These are phyloP conservation scores for Entomortierella chlamydospora DNA, from an alignment of 192 early-diverging fungal genomes.

Conservation along the genomic window DNA sequence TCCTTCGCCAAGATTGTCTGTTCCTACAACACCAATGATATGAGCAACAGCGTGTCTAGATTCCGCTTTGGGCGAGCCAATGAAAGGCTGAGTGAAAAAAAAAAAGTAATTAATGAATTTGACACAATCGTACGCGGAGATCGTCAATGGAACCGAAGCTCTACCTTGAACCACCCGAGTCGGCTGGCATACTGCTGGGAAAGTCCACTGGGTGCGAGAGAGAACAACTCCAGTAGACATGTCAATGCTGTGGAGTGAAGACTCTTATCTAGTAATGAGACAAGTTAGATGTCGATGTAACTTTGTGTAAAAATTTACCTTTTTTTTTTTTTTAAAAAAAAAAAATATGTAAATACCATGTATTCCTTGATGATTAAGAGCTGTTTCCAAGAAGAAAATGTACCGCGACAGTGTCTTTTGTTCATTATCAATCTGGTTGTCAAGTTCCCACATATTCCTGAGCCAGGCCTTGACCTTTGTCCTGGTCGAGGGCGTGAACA, in stretches of 20 bases:
- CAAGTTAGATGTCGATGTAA: too few species aligned
- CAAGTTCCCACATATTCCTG: constrained; percentile 48
- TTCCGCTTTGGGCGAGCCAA: constrained; percentile 69
- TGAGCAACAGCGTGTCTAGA: constrained; percentile 74
- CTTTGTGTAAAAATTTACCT: too few species aligned
- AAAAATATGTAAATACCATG: too few species aligned
- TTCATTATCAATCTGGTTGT: constrained; percentile 54
- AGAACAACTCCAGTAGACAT: constrained; percentile 78
- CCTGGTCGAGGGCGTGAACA: constrained; percentile 43
- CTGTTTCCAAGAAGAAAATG: constrained; percentile 69
- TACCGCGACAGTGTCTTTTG: constrained; percentile 63
- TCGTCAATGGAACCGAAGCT: too few species aligned
- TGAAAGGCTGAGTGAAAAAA: constrained; percentile 54
- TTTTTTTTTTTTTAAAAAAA: too few species aligned
- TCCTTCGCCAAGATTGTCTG: constrained; percentile 59
- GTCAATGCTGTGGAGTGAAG: constrained; percentile 72
- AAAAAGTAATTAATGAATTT: too few species aligned
- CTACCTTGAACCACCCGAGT: constrained; percentile 54
- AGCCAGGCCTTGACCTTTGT: constrained; percentile 39
- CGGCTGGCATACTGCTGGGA: constrained; percentile 62
- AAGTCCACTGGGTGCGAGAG: constrained; percentile 70
- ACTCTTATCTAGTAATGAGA: constrained; percentile 58
- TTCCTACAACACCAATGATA: constrained; percentile 79
- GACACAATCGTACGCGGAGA: too few species aligned
- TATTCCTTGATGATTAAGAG: constrained; percentile 59